These are phyloP conservation scores for Calonectria hawksworthii DNA, from an alignment of 2,329 filamentous ascomycete species.

Conservation along the genomic window DNA sequence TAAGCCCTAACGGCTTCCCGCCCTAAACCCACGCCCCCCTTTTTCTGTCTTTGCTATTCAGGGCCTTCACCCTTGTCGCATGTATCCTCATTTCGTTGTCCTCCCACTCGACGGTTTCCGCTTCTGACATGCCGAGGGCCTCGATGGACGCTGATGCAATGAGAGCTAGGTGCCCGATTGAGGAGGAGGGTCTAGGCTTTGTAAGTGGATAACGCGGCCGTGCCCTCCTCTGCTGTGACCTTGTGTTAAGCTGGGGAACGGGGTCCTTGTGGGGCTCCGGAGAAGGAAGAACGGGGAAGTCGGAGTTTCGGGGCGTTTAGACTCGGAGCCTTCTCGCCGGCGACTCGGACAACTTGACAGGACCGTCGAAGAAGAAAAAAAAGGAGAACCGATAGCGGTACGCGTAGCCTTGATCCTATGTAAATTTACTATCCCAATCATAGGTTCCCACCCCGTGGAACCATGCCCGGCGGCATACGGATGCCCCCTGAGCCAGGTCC, in stretches of 20 bases:
- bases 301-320: not conserved
- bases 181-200: not conserved
- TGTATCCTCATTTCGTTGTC: not conserved
- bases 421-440: conserved; percentile 34
- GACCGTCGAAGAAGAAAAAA: not conserved
- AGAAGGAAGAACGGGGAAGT: not conserved
- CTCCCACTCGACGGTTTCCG: conserved; percentile 12
- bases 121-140: conserved; percentile 15
- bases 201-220: conserved; percentile 1
- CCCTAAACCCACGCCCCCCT: conserved; percentile 31
- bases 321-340: conserved; percentile 9
- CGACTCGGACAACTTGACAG: conserved; percentile 12
- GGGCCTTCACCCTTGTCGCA: conserved; percentile 25
- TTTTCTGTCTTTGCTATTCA: not conserved
- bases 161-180: conserved; percentile 8
- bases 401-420: not conserved
- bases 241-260: not conserved
- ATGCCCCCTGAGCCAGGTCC: conserved; percentile 57
- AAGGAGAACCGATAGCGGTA: not conserved
- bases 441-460: conserved; percentile 51
- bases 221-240: not conserved
- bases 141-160: not conserved
- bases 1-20: conserved; percentile 43
- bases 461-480: conserved; percentile 66
- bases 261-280: conserved; percentile 6